These are phyloP conservation scores for Candida nitratophila DNA, from an alignment of 805 yeast genomes.

Conservation along the genomic window DNA sequence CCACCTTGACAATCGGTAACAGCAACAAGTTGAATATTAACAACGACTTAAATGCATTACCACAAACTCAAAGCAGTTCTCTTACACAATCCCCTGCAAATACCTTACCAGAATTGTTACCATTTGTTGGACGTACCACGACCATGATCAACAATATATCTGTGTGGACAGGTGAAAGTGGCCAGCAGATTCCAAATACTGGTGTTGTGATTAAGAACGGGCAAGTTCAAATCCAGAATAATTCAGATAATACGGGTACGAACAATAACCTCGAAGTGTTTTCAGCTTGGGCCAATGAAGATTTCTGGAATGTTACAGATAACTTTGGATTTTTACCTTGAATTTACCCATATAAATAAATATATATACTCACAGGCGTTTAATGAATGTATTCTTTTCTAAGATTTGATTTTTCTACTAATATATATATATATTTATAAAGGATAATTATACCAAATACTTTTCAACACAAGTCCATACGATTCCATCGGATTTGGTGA, in stretches of 20 bases:
- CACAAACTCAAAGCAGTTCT: not conserved
- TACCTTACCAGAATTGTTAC: slow-evolving; percentile 22
- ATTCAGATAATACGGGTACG: slow-evolving; percentile 1
- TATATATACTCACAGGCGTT: not conserved
- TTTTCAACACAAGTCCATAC: slow-evolving; percentile 18
- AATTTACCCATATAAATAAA: not conserved
- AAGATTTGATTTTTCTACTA: too few species aligned
- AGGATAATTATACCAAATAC: not conserved
- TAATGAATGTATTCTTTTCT: not conserved
- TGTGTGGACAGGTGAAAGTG: slow-evolving; percentile 49
- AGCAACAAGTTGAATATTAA: too few species aligned
- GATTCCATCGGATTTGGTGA: slow-evolving; percentile 5
- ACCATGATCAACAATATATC: slow-evolving; percentile 57
- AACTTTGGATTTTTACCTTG: slow-evolving; percentile 41
- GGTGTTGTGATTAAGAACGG: slow-evolving; percentile 21
- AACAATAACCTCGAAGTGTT: slow-evolving; percentile 7
- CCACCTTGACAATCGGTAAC: not conserved
- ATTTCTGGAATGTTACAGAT: slow-evolving; percentile 40
- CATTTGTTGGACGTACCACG: slow-evolving; percentile 41
- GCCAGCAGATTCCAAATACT: slow-evolving; percentile 32
- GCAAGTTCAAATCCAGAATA: not conserved
- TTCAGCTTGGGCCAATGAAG: slow-evolving; percentile 26
- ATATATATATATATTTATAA: not conserved
- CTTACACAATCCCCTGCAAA: not conserved
- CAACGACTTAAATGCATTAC: slow-evolving; percentile 1